A percentile compares a stretch with the other conserved stretches of the same genome.
phyloP scores from a whole-genome alignment of 2,329 filamentous ascomycete genomes.

The Fusarium albidum region DNA sequence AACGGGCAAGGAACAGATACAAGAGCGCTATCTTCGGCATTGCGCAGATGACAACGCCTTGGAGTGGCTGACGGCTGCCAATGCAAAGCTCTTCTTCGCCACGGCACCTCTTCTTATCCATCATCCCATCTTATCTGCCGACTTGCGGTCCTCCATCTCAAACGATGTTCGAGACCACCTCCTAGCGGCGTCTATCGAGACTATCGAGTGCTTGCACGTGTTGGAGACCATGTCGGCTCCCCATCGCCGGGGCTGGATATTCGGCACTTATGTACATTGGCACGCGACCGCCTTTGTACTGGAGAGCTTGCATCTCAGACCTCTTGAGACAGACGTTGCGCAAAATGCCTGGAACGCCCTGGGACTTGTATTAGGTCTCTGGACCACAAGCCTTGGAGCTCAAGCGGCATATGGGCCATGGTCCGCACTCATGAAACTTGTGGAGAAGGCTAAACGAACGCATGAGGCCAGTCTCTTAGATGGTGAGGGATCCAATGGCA shows the following conservation, averaged over 20 bases:
- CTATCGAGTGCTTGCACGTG: constrained; percentile 14
- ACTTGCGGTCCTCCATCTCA: neutral
- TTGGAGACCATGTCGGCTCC: constrained; percentile 3
- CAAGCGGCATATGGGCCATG: neutral
- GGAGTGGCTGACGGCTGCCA: constrained; percentile 8
- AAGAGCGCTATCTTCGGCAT: constrained; percentile 9
- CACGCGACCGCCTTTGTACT: constrained; percentile 9
- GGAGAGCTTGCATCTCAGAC: neutral
- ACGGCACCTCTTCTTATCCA: constrained; percentile 11
- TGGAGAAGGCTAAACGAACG: neutral
- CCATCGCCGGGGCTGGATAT: constrained; percentile 8
- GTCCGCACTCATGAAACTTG: neutral
- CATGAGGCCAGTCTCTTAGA: neutral
- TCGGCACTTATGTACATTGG: constrained; percentile 13
- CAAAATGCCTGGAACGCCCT: constrained; percentile 13
- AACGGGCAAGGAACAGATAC: neutral
- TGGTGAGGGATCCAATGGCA: neutral
- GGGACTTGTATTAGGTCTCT: constrained; percentile 5
- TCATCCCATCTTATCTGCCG: constrained; percentile 5
- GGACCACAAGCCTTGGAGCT: neutral
- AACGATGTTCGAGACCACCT: neutral
- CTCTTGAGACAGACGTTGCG: neutral
- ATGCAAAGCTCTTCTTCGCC: constrained; percentile 12
- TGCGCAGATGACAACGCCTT: constrained; percentile 8
- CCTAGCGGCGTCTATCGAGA: constrained; percentile 6